phyloP scores from a whole-genome alignment of 768 basidiomycete genomes.

The Termitomyces sp. region DNA sequence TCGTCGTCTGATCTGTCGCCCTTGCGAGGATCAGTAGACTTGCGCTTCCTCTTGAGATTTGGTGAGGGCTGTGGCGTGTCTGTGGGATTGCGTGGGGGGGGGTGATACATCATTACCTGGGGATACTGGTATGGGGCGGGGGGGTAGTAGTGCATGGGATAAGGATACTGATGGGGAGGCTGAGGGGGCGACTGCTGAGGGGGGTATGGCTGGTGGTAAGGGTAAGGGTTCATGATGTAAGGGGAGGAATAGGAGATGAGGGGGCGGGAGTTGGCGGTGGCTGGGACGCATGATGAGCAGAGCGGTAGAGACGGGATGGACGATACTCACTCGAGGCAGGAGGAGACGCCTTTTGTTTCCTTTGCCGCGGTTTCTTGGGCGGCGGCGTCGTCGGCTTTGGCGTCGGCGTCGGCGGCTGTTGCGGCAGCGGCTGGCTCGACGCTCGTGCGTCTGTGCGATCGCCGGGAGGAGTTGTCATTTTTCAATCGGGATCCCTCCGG shows the following conservation, averaged over 20 bases:
- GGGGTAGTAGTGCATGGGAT: conserved; percentile 50
- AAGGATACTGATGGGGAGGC: conserved; percentile 41
- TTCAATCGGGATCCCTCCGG: conserved; percentile 27
- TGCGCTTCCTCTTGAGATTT: conserved; percentile 63
- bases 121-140: conserved; percentile 55
- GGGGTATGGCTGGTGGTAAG: conserved; percentile 26
- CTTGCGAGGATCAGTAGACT: conserved; percentile 27
- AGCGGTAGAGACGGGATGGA: conserved; percentile 18
- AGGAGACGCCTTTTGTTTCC: conserved; percentile 27
- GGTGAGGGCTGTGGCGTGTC: conserved; percentile 28
- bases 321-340: conserved; percentile 12
- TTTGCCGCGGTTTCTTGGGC: conserved; percentile 50
- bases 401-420: conserved; percentile 39
- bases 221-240: conserved; percentile 58
- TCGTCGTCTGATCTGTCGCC: conserved; percentile 53
- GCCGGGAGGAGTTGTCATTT: conserved; percentile 47
- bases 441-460: conserved; percentile 19
- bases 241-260: no score
- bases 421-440: conserved; percentile 38
- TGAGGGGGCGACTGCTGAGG: conserved; percentile 28
- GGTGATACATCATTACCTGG: conserved; percentile 67
- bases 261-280: conserved; percentile 38
- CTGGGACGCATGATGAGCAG: conserved; percentile 31
- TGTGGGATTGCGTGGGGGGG: conserved; percentile 27
- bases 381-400: conserved; percentile 34